phyloP scores from a whole-genome alignment of 176 grass and related monocot genomes.

The Eragrostis nindensis region DNA sequence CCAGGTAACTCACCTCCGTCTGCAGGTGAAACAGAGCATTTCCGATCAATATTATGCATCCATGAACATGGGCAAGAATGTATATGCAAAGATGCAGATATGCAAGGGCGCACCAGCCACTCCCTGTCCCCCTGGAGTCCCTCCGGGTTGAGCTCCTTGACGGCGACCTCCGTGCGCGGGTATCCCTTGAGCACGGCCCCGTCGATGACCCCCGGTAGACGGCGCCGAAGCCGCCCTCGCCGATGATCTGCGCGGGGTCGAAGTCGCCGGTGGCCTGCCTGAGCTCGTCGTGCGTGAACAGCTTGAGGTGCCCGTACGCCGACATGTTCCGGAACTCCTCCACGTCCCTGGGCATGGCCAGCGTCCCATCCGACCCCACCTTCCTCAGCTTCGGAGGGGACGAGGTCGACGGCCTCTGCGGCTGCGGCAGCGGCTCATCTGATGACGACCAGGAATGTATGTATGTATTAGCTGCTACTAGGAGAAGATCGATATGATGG shows the following conservation, averaged over 20 bases:
- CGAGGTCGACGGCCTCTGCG: neutral
- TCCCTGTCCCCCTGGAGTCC: conserved; percentile 85
- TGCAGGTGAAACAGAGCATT: too few relatives aligned
- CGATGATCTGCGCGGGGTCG: conserved; percentile 56
- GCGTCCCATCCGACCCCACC: conserved; percentile 55
- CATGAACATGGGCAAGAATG: too few relatives aligned
- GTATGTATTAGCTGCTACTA: too few relatives aligned
- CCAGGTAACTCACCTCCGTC: conserved; percentile 80
- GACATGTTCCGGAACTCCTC: conserved; percentile 68
- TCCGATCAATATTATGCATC: too few relatives aligned
- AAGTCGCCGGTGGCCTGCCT: conserved; percentile 55
- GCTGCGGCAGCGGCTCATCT: neutral
- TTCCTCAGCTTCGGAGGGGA: conserved; percentile 51
- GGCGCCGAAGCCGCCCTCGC: conserved; percentile 83
- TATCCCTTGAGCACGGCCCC: conserved; percentile 25
- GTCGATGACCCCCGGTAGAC: conserved; percentile 57
- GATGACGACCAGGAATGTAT: neutral
- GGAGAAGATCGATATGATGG: too few relatives aligned
- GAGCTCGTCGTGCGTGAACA: conserved; percentile 72
- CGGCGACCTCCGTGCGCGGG: conserved; percentile 47
- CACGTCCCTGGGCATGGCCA: conserved; percentile 64
- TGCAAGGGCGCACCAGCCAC: too few relatives aligned
- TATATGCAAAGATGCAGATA: too few relatives aligned
- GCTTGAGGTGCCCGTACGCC: conserved; percentile 52
- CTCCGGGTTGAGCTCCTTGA: conserved; percentile 71